Percentiles rank a stretch among this genome's conserved stretches.
Conservation (phyloP, 768 basidiomycete species). For the Sporobolomyces phaffii region DNA sequence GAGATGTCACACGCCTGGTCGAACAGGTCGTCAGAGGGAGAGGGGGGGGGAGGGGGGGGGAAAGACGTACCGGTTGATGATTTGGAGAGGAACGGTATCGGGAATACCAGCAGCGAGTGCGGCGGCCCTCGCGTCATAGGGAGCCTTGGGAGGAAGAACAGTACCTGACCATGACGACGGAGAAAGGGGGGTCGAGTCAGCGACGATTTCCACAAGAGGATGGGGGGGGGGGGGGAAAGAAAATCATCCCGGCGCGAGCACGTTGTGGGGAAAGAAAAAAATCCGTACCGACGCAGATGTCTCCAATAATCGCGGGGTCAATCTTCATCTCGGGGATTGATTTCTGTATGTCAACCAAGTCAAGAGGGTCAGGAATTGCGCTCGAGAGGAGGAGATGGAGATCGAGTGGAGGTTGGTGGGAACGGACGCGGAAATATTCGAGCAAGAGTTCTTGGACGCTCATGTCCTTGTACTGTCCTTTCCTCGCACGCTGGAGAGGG, state of each 20-base stretch:
- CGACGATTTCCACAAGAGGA: too few relatives aligned
- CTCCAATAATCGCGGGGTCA: slow-evolving; percentile 75
- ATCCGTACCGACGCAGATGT: slow-evolving; percentile 52
- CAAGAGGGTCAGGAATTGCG: not conserved
- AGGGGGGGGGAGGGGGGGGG: not conserved
- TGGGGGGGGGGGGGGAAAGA: too few relatives aligned
- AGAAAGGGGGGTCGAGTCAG: too few relatives aligned
- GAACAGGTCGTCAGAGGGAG: too few relatives aligned
- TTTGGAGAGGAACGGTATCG: slow-evolving; percentile 64
- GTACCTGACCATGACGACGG: slow-evolving; percentile 65
- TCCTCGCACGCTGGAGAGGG: slow-evolving; percentile 81
- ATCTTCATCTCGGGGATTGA: slow-evolving; percentile 45
- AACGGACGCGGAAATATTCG: slow-evolving; percentile 29
- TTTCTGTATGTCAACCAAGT: slow-evolving; percentile 3
- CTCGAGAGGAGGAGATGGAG: not conserved
- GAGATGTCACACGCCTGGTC: too few relatives aligned
- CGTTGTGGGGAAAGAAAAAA: not conserved
- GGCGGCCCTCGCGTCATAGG: slow-evolving; percentile 82
- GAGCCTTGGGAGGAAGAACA: slow-evolving; percentile 72
- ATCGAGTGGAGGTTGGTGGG: too few relatives aligned
- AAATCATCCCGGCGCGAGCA: too few relatives aligned
- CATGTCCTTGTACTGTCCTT: slow-evolving; percentile 85
- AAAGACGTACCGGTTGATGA: slow-evolving; percentile 60
- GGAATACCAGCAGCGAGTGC: slow-evolving; percentile 76
- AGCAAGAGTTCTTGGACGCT: slow-evolving; percentile 34